A percentile compares a stretch with the other conserved stretches of the same genome.
phyloP scores from a whole-genome alignment of 2,329 filamentous ascomycete genomes.

The Scytalidium sp. region DNA sequence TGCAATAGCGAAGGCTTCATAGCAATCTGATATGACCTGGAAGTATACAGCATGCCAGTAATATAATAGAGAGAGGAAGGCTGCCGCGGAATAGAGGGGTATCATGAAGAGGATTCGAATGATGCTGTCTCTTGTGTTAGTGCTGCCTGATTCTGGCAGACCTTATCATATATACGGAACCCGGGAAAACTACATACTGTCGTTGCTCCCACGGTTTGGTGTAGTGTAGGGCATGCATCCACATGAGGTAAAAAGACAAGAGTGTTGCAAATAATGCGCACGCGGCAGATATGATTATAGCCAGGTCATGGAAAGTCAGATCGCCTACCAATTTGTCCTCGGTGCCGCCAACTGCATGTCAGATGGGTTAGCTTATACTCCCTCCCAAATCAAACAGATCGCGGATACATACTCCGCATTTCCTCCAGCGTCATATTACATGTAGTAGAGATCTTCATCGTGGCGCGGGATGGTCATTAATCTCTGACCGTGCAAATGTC shows the following conservation, averaged over 20 bases:
- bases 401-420: slow-evolving; percentile 27
- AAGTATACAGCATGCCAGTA: slow-evolving; percentile 81
- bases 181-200: slow-evolving; percentile 39
- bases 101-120: slow-evolving; percentile 89
- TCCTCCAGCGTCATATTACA: slow-evolving; percentile 33
- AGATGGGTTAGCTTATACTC: slow-evolving; percentile 13
- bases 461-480: slow-evolving; percentile 16
- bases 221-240: slow-evolving; percentile 57
- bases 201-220: slow-evolving; percentile 58
- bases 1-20: slow-evolving; percentile 84
- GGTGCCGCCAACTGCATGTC: slow-evolving; percentile 28
- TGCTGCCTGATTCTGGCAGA: neutral
- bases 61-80: slow-evolving; percentile 70
- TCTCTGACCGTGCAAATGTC: neutral
- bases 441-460: slow-evolving; percentile 19
- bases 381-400: neutral
- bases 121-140: slow-evolving; percentile 49
- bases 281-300: slow-evolving; percentile 47
- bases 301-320: slow-evolving; percentile 53
- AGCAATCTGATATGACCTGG: slow-evolving; percentile 77
- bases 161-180: too few relatives aligned
- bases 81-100: slow-evolving; percentile 73
- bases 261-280: slow-evolving; percentile 48
- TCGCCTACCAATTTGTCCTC: slow-evolving; percentile 45
- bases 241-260: slow-evolving; percentile 54